Conservation (phyloP, 1,139 yeast genomes). For the Candida tetrigidarum region DNA sequence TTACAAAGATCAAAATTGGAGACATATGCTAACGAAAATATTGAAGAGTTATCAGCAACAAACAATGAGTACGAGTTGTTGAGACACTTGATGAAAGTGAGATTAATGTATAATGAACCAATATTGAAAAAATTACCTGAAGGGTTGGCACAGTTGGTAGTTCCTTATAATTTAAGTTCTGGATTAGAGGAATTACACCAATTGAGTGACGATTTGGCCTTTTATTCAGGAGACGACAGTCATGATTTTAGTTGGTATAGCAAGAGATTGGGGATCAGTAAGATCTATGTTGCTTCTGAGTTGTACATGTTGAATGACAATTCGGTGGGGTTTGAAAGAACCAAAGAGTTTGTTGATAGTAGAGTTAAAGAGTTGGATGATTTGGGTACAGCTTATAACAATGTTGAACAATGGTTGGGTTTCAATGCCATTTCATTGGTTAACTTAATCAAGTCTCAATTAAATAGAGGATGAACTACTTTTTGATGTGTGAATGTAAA, state of each 20-base stretch:
- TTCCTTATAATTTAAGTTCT: constrained; percentile 53
- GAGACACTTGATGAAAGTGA: constrained; percentile 53
- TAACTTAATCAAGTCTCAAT: constrained; percentile 73
- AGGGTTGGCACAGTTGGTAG: constrained; percentile 58
- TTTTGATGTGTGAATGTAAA: constrained; percentile 4
- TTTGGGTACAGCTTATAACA: constrained; percentile 62
- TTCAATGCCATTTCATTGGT: constrained; percentile 70
- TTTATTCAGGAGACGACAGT: constrained; percentile 78
- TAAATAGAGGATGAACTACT: constrained; percentile 57
- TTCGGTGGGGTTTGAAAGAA: constrained; percentile 57
- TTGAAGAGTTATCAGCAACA: constrained; percentile 26
- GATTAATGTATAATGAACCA: constrained; percentile 68
- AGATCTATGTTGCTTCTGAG: constrained; percentile 75
- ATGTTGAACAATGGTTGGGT: constrained; percentile 73
- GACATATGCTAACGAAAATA: constrained; percentile 25
- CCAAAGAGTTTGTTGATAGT: constrained; percentile 66
- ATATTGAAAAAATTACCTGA: constrained; percentile 46
- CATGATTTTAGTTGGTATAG: constrained; percentile 93
- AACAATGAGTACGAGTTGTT: constrained; percentile 63
- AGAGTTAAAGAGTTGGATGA: constrained; percentile 58
- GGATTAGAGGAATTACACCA: constrained; percentile 71
- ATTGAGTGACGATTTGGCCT: constrained; percentile 83
- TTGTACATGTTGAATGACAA: constrained; percentile 80
- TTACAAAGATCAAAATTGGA: constrained; percentile 38
- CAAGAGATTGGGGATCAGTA: constrained; percentile 72